Evolutionary conservation across 2,329 filamentous ascomycete genomes (phyloP).

Genomic region (Dactylonectria macrodidyma): DNA sequence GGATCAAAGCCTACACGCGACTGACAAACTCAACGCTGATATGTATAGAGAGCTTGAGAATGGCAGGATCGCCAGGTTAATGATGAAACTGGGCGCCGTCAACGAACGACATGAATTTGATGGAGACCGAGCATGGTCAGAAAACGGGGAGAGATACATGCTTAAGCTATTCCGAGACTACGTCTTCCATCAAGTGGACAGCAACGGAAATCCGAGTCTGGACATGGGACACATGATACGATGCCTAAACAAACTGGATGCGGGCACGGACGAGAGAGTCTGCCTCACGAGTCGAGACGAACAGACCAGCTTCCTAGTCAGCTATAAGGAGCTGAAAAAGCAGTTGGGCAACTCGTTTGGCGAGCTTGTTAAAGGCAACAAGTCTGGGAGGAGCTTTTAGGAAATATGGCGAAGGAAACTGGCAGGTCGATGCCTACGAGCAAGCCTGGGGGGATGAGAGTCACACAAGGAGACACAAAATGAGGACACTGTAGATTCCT

Average conservation of each 20-base stretch:
- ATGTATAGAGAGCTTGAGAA: conserved; percentile 91
- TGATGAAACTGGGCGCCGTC: conserved; percentile 87
- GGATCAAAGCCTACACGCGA: conserved; percentile 83
- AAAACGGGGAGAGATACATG: conserved; percentile 92
- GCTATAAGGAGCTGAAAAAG: conserved; percentile 89
- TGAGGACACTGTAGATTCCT: conserved; percentile 27
- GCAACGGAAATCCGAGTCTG: conserved; percentile 84
- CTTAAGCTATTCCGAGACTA: conserved; percentile 97
- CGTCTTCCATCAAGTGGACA: conserved; percentile 96
- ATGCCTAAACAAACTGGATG: conserved; percentile 93
- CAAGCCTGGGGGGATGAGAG: background rate
- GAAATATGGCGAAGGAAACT: conserved; percentile 25
- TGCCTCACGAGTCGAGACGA: conserved; percentile 91
- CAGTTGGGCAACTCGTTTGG: conserved; percentile 71
- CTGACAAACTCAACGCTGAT: conserved; percentile 81
- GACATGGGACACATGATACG: conserved; percentile 90
- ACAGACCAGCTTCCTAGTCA: conserved; percentile 89
- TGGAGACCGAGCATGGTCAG: conserved; percentile 85
- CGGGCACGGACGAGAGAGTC: conserved; percentile 88
- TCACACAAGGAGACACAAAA: conserved; percentile 2
- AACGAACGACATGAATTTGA: conserved; percentile 92
- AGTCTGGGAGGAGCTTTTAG: conserved; percentile 56
- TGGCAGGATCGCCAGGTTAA: conserved; percentile 83
- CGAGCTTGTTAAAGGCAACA: conserved; percentile 68
- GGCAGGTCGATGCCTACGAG: too few relatives aligned